These are phyloP conservation scores for Rubroboletus satanas DNA, from an alignment of 768 basidiomycete species.

Conservation along the genomic window DNA sequence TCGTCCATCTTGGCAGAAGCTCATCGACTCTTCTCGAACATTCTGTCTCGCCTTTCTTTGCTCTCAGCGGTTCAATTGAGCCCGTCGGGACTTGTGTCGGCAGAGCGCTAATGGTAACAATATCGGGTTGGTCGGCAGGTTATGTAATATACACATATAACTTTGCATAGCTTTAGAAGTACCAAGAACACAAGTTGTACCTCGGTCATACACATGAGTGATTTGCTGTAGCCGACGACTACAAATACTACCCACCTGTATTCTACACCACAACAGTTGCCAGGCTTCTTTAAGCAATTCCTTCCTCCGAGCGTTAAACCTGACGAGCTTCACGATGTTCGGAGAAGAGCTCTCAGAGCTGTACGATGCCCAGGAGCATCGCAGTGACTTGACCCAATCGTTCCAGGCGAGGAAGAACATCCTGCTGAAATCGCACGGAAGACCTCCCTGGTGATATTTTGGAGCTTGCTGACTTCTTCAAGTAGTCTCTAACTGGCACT, in stretches of 20 bases:
- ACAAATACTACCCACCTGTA: conserved; percentile 24
- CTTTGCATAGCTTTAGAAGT: background rate
- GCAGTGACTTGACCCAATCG: conserved; percentile 13
- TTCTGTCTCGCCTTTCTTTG: too few species aligned
- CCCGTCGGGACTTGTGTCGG: too few species aligned
- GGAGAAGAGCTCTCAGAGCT: conserved; percentile 27
- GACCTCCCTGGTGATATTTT: conserved; percentile 69
- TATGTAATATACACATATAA: background rate
- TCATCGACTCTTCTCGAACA: too few species aligned
- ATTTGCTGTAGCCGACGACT: conserved; percentile 27
- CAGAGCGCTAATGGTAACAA: too few species aligned
- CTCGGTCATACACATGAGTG: background rate
- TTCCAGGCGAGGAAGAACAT: conserved; percentile 59
- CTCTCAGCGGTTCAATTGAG: too few species aligned
- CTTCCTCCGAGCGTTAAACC: background rate
- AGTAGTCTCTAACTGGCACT: conserved; percentile 10
- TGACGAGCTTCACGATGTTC: conserved; percentile 15
- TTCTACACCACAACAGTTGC: background rate
- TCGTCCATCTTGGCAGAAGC: too few species aligned
- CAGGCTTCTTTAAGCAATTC: background rate
- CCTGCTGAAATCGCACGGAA: conserved; percentile 76
- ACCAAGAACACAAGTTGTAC: background rate
- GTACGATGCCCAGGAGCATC: conserved; percentile 21
- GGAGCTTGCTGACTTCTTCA: conserved; percentile 2
- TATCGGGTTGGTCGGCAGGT: too few species aligned